phyloP scores from a whole-genome alignment of 2,329 filamentous ascomycete genomes.

The Dothidotthia symphoricarpi region DNA sequence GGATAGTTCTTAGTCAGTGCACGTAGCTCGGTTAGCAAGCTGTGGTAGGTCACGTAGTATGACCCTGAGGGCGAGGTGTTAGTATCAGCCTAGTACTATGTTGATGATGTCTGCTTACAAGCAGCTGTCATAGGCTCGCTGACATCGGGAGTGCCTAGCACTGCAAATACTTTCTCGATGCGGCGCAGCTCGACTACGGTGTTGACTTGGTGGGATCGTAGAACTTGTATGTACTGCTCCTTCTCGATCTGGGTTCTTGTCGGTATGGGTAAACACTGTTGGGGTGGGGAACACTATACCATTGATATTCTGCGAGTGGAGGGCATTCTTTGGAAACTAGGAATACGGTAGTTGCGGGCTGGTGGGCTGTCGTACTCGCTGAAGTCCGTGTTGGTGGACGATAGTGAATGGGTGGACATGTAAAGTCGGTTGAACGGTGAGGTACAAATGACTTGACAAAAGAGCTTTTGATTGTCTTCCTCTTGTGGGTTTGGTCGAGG shows the following conservation, averaged over 20 bases:
- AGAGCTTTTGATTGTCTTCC: too few species aligned
- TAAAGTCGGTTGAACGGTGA: constrained; percentile 9
- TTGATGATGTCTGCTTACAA: constrained; percentile 45
- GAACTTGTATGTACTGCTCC: constrained; percentile 60
- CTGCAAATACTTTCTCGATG: constrained; percentile 65
- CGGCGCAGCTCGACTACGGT: constrained; percentile 70
- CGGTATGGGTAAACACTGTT: constrained; percentile 1
- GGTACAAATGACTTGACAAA: too few species aligned
- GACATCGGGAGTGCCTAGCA: constrained; percentile 58
- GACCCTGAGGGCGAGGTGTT: constrained; percentile 42
- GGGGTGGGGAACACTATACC: constrained; percentile 16
- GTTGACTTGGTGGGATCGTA: constrained; percentile 68
- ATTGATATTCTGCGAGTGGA: constrained; percentile 20
- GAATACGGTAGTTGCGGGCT: constrained; percentile 22
- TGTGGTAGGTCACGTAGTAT: constrained; percentile 69
- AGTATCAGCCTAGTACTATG: constrained; percentile 1
- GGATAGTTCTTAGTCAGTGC: constrained; percentile 66
- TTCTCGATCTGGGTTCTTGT: constrained; percentile 45
- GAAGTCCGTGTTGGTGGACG: constrained; percentile 17
- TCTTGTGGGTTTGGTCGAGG: too few species aligned
- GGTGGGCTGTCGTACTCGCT: constrained; percentile 29
- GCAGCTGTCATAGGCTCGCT: constrained; percentile 67
- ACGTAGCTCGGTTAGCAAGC: constrained; percentile 67
- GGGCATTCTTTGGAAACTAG: constrained; percentile 29
- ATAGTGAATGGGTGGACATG: constrained; percentile 25